Conservation (phyloP, 2,329 filamentous ascomycete genomes). For the Aurifilum marmelostoma region DNA sequence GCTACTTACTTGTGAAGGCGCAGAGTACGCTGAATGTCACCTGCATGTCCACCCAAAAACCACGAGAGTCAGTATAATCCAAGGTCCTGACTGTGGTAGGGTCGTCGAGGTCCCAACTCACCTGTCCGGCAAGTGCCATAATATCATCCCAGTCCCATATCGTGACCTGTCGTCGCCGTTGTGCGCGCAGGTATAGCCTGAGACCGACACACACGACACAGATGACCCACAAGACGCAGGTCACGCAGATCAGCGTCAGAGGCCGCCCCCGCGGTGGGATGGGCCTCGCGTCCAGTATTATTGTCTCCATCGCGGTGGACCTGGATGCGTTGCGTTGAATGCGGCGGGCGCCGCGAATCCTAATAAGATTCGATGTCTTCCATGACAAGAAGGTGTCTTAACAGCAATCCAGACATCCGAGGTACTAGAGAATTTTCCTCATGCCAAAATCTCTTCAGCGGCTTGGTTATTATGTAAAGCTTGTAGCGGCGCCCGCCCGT, state of each 20-base stretch:
- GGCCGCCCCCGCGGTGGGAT: not conserved
- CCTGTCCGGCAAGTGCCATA: not conserved
- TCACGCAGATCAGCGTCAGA: not conserved
- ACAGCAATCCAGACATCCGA: not conserved
- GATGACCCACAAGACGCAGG: not conserved
- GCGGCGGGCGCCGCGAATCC: not conserved
- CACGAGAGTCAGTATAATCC: not conserved
- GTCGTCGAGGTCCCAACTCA: not conserved
- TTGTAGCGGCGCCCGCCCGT: not conserved
- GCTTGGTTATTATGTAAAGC: not conserved
- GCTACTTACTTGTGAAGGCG: not conserved
- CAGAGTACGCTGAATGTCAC: not conserved
- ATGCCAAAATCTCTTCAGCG: not conserved
- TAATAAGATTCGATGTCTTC: too few species aligned
- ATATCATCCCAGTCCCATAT: conserved; percentile 1
- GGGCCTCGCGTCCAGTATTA: not conserved
- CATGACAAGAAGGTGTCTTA: too few species aligned
- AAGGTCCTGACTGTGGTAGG: not conserved
- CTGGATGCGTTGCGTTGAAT: not conserved
- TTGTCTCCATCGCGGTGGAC: not conserved
- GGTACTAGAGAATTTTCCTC: not conserved
- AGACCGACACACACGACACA: not conserved
- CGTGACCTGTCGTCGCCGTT: not conserved
- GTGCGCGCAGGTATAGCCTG: not conserved
- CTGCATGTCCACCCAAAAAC: not conserved